phyloP scores from a whole-genome alignment of 192 early-diverging fungal genomes.

The Mortierella antarctica region DNA sequence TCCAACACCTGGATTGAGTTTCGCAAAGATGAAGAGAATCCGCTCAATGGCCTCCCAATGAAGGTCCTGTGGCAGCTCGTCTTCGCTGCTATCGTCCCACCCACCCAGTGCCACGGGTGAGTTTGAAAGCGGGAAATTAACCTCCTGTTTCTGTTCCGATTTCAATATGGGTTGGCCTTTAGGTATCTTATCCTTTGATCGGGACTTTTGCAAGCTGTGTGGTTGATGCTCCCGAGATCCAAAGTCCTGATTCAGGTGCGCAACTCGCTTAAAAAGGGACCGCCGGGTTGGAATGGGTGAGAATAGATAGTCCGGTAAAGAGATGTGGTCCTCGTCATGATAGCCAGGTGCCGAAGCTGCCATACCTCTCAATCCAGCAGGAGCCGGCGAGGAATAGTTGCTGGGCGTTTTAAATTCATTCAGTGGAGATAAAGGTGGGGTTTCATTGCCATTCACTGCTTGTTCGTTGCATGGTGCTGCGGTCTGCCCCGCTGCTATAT shows the following conservation, averaged over 20 bases:
- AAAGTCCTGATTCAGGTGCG: slow-evolving; percentile 72
- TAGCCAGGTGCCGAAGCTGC: not conserved
- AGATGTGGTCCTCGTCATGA: slow-evolving; percentile 3
- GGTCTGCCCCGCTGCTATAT: slow-evolving; percentile 7
- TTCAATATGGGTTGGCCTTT: slow-evolving; percentile 9
- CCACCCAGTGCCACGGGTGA: slow-evolving; percentile 1
- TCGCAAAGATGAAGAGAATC: slow-evolving; percentile 82
- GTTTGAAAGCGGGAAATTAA: slow-evolving; percentile 9
- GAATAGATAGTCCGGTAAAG: slow-evolving; percentile 38
- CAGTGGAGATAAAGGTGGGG: slow-evolving; percentile 9
- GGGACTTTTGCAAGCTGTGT: slow-evolving; percentile 25
- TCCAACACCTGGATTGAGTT: slow-evolving; percentile 82
- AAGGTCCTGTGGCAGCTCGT: slow-evolving; percentile 62
- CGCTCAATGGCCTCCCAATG: slow-evolving; percentile 86
- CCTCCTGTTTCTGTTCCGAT: slow-evolving; percentile 8
- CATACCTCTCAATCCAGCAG: slow-evolving; percentile 27
- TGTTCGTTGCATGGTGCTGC: not conserved
- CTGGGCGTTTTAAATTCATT: slow-evolving; percentile 23
- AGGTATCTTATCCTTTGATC: slow-evolving; percentile 24
- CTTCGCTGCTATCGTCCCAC: slow-evolving; percentile 9
- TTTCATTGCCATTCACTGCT: slow-evolving; percentile 13
- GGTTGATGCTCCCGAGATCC: slow-evolving; percentile 60
- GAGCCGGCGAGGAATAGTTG: slow-evolving; percentile 18
- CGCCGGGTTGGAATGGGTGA: slow-evolving; percentile 60
- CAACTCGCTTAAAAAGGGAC: slow-evolving; percentile 72